Percentiles rank a stretch among this genome's conserved stretches.
Evolutionary conservation across 106 monocot genomes (phyloP).

Genomic region (Dendrobium nobile): DNA sequence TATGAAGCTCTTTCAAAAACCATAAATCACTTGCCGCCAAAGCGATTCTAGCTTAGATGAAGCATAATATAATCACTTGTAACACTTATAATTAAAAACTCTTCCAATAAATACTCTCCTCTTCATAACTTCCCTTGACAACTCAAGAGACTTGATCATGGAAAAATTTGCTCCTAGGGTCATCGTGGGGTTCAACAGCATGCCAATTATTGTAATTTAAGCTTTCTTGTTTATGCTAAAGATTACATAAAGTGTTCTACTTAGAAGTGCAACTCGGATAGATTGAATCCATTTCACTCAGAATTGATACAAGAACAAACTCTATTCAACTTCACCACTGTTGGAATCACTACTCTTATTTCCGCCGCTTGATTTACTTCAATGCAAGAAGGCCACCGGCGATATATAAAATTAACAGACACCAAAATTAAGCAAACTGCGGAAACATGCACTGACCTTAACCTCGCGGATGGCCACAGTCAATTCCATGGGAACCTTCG

Average conservation of each 20-base stretch:
- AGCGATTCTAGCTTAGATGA: background rate
- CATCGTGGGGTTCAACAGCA: background rate
- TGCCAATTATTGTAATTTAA: background rate
- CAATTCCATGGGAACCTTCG: conserved; percentile 53
- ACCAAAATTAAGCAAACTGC: conserved; percentile 4
- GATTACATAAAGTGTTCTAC: background rate
- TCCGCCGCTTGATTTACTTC: background rate
- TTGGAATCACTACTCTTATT: background rate
- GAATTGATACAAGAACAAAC: background rate
- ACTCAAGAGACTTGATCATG: background rate
- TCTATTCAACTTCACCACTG: background rate
- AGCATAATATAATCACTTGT: background rate
- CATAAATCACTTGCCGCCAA: too few species aligned
- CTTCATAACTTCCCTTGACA: background rate
- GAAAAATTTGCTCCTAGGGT: background rate
- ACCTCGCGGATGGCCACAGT: conserved; percentile 61
- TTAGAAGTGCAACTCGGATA: background rate
- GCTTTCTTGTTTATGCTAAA: background rate
- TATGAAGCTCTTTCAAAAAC: background rate
- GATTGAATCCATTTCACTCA: background rate
- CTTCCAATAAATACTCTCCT: background rate
- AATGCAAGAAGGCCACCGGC: background rate
- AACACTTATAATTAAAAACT: background rate
- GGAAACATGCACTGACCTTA: conserved; percentile 44
- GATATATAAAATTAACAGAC: too few species aligned